A percentile compares a stretch with the other conserved stretches of the same genome.
Conservation (phyloP, 768 basidiomycete genomes). For the Leccinum longicurvipes region DNA sequence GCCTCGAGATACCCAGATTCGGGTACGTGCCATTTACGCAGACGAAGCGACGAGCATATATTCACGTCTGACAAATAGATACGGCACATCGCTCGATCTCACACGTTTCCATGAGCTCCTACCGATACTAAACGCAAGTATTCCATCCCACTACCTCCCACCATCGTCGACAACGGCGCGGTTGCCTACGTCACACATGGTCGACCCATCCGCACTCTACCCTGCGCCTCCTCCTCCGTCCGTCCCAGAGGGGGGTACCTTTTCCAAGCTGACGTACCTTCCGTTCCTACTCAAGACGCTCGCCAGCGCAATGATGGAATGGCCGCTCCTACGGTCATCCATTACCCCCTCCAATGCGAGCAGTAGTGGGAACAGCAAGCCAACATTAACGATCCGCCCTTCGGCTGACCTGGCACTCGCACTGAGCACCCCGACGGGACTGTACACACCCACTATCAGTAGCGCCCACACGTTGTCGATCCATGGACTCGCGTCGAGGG, state of each 20-base stretch:
- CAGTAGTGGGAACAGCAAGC: slow-evolving; percentile 39
- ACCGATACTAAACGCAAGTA: slow-evolving; percentile 62
- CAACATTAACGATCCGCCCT: slow-evolving; percentile 69
- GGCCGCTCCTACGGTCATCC: slow-evolving; percentile 80
- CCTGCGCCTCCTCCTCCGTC: slow-evolving; percentile 38
- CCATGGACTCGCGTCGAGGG: slow-evolving; percentile 57
- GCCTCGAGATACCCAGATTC: slow-evolving; percentile 83
- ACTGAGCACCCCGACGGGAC: slow-evolving; percentile 75
- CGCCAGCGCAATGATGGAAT: slow-evolving; percentile 73
- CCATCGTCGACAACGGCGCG: slow-evolving; percentile 35
- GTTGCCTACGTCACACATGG: slow-evolving; percentile 19
- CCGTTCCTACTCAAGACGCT: slow-evolving; percentile 84
- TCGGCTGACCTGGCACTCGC: slow-evolving; percentile 74
- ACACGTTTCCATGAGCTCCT: slow-evolving; percentile 64
- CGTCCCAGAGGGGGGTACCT: slow-evolving; percentile 53
- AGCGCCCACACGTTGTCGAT: slow-evolving; percentile 52
- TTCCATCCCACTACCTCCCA: slow-evolving; percentile 55
- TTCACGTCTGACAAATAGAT: slow-evolving; percentile 38
- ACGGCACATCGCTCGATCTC: slow-evolving; percentile 72
- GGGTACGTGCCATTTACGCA: slow-evolving; percentile 43
- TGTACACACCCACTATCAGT: slow-evolving; percentile 76
- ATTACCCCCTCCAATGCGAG: slow-evolving; percentile 46
- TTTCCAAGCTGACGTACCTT: slow-evolving; percentile 71
- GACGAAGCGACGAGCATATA: background rate
- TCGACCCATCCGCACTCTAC: slow-evolving; percentile 41